Conservation (phyloP, 805 yeast species). For the Kuraishia cidri region DNA sequence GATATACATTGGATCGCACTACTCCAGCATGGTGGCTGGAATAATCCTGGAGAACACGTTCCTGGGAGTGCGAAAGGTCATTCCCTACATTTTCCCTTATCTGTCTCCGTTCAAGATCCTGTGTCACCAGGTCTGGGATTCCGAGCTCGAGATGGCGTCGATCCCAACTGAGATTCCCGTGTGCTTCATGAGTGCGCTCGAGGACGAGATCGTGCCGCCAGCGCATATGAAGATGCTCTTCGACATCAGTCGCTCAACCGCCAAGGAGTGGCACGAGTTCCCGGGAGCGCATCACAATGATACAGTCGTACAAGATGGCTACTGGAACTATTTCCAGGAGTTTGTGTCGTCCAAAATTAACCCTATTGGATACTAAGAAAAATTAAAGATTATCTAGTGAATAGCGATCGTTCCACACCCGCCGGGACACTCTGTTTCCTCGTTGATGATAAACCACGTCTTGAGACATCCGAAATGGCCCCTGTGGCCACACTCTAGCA, state of each 20-base stretch:
- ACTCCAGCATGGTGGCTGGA: constrained; percentile 43
- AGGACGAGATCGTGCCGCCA: constrained; percentile 92
- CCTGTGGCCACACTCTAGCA: constrained; percentile 74
- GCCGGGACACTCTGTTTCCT: constrained; percentile 69
- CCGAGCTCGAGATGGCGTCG: constrained; percentile 47
- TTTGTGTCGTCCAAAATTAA: constrained; percentile 38
- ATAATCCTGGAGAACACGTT: constrained; percentile 84
- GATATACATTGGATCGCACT: constrained; percentile 63
- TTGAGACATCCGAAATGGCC: constrained; percentile 78
- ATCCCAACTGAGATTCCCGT: constrained; percentile 52
- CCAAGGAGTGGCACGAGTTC: constrained; percentile 46
- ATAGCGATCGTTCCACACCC: constrained; percentile 34
- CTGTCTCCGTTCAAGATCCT: constrained; percentile 44
- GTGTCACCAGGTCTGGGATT: constrained; percentile 80
- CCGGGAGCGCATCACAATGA: constrained; percentile 73
- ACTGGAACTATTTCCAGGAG: constrained; percentile 63
- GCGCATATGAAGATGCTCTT: constrained; percentile 60
- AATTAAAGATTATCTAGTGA: background rate
- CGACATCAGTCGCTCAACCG: constrained; percentile 36
- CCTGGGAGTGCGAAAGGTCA: constrained; percentile 58
- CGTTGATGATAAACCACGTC: constrained; percentile 65
- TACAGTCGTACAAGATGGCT: constrained; percentile 63
- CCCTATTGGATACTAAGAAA: constrained; percentile 17
- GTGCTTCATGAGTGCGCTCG: constrained; percentile 60
- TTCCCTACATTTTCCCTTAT: constrained; percentile 68